phyloP scores from a whole-genome alignment of 768 basidiomycete species.

The Rhizopogon vinicolor region DNA sequence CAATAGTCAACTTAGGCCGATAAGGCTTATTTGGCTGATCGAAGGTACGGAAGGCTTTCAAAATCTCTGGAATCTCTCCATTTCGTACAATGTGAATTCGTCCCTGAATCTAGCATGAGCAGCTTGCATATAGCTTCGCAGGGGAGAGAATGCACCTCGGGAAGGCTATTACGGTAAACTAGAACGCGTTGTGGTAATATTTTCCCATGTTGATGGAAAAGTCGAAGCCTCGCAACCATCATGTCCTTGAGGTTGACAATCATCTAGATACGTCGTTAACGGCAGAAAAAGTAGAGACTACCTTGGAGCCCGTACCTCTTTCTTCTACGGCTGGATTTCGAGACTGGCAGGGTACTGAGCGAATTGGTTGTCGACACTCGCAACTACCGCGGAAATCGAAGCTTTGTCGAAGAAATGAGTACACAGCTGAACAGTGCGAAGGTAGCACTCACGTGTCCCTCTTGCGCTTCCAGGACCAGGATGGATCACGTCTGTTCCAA shows the following conservation, averaged over 20 bases:
- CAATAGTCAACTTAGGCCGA: constrained; percentile 44
- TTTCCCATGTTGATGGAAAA: constrained; percentile 32
- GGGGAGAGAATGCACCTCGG: constrained; percentile 45
- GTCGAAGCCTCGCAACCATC: constrained; percentile 43
- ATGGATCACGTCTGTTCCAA: constrained; percentile 69
- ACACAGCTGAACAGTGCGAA: background rate
- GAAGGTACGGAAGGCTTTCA: constrained; percentile 36
- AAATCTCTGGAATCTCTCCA: constrained; percentile 41
- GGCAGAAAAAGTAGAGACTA: background rate
- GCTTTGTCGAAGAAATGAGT: constrained; percentile 17
- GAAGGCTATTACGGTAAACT: constrained; percentile 70
- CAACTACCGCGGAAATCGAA: constrained; percentile 52
- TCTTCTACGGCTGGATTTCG: constrained; percentile 51
- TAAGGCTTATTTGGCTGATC: constrained; percentile 31
- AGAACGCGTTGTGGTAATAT: constrained; percentile 41
- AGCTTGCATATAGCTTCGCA: background rate
- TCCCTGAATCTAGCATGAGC: constrained; percentile 29
- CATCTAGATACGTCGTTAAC: constrained; percentile 28
- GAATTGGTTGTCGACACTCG: constrained; percentile 38
- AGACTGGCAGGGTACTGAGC: constrained; percentile 48
- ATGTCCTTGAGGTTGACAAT: constrained; percentile 42
- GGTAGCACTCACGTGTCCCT: constrained; percentile 34
- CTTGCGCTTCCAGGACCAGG: constrained; percentile 66
- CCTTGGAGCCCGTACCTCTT: constrained; percentile 45
- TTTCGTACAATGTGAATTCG: constrained; percentile 43